Conservation (phyloP, 2,329 filamentous ascomycete genomes). For the Fusarium avenaceum region DNA sequence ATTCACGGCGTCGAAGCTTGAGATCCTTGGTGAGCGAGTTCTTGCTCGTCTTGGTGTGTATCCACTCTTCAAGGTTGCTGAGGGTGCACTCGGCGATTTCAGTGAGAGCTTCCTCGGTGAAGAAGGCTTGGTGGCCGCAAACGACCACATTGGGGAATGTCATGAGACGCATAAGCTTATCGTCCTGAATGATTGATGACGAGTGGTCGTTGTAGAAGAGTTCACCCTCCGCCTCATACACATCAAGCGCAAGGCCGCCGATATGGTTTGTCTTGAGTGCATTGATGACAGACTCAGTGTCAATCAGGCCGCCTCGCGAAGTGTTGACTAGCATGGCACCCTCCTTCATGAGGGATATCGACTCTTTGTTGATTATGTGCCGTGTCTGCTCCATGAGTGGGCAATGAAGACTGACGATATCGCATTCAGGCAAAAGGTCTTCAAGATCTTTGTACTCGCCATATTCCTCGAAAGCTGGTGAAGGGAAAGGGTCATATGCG, state of each 20-base stretch:
- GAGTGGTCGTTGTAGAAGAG: constrained; percentile 77
- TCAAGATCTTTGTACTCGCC: constrained; percentile 69
- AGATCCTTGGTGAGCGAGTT: constrained; percentile 53
- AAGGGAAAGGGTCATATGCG: constrained; percentile 70
- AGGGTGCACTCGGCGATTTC: constrained; percentile 74
- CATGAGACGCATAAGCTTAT: constrained; percentile 74
- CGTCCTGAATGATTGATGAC: constrained; percentile 74
- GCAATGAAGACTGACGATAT: constrained; percentile 76
- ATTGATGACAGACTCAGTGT: constrained; percentile 70
- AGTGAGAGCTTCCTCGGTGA: constrained; percentile 73
- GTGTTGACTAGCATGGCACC: constrained; percentile 76
- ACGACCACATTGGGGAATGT: constrained; percentile 77
- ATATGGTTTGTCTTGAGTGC: constrained; percentile 72
- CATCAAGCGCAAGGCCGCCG: constrained; percentile 74
- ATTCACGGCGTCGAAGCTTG: constrained; percentile 46
- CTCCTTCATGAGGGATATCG: constrained; percentile 68
- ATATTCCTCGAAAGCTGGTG: constrained; percentile 61
- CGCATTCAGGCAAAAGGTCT: constrained; percentile 66
- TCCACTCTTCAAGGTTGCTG: constrained; percentile 66
- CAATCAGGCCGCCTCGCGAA: constrained; percentile 74
- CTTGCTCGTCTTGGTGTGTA: constrained; percentile 49
- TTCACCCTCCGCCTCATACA: constrained; percentile 75
- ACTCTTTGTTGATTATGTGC: constrained; percentile 70
- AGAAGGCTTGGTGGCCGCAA: constrained; percentile 78
- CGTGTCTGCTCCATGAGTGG: constrained; percentile 71